Evolutionary conservation across 768 basidiomycete genomes (phyloP).

Genomic region (Agaricus subrufescens): DNA sequence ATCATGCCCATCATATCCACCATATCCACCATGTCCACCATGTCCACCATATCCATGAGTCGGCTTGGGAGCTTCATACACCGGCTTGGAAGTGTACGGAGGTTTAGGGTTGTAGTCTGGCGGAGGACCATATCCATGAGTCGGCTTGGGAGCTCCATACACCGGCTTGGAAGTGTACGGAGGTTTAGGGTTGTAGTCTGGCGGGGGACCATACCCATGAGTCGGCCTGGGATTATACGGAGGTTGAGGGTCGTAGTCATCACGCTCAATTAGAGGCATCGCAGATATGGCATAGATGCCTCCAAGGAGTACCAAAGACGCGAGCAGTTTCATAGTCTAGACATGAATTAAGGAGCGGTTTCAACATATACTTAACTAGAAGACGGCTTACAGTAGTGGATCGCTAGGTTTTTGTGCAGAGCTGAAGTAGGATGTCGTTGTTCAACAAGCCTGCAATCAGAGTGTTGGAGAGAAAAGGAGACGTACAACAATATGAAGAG

Average conservation of each 20-base stretch:
- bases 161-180: not conserved
- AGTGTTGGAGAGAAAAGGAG: not conserved
- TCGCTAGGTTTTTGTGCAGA: not conserved
- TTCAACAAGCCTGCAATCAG: not conserved
- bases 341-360: not conserved
- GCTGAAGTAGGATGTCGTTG: not conserved
- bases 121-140: not conserved
- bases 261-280: not conserved
- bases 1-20: not conserved
- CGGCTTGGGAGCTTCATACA: not conserved
- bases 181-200: not conserved
- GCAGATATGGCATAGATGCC: constrained; percentile 1
- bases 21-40: not conserved
- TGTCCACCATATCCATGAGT: not conserved
- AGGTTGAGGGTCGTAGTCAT: not conserved
- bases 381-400: not conserved
- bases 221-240: not conserved
- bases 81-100: not conserved
- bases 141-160: not conserved
- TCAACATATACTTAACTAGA: not conserved
- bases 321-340: constrained; percentile 6
- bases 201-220: not conserved
- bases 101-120: not conserved
- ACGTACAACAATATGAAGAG: too few relatives aligned
- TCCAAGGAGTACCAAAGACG: constrained; percentile 1